Base-by-base conservation (phyloP, 2,329 filamentous ascomycete genomes). In the Neofusicoccum sp. region DNA sequence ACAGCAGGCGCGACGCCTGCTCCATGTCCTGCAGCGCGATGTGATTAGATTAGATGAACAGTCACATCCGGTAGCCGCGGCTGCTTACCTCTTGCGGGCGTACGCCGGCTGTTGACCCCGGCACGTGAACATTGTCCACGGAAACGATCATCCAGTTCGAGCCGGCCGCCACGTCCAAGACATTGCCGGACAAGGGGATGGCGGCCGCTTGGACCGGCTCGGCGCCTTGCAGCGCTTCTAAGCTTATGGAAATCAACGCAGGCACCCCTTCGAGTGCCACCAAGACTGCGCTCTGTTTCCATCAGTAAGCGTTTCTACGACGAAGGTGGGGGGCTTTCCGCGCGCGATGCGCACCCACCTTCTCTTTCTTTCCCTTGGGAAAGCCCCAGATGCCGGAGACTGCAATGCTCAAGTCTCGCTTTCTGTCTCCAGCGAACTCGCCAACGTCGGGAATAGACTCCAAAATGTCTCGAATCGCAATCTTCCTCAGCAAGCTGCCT, bases 241-340 rank as follows among this genome's bases (percentile, higher is more conserved):
- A 73, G 1, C 73, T 65, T 78, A 89, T 90, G 62, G 84, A 78
- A 74, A 94, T 87, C 7, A 96, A 77, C 44, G 83, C 90, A 64
- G 87, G 84, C 33, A 79, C 59, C 4, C 77, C 77, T 66, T 82
- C 80, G 56, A 75, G 77, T 11, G 78, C 76, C 5, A 81, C 74
- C 4, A 80, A 61, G 8, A 82, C 67, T 43, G 68, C 44, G 3
- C 16, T 56, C 64, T 67, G 41, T 45, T 58, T 16, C 36, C n/a
- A 29, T 58, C 45, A 58, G 54, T 28, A 45, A 44, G 16, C 29
- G 14, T 31, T 11, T 9, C 4, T 31, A 34, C 14, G 7, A 8
- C n/a, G 9, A n/a, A 14, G 12, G 29, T 22, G 11, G 14, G 1
- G 31, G 12, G 9, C 48, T 22, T 16, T n/a, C 14, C 37, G 11